Evolutionary conservation across 2,329 filamentous ascomycete genomes (phyloP).

Genomic region (Sphaerulina populicola): DNA sequence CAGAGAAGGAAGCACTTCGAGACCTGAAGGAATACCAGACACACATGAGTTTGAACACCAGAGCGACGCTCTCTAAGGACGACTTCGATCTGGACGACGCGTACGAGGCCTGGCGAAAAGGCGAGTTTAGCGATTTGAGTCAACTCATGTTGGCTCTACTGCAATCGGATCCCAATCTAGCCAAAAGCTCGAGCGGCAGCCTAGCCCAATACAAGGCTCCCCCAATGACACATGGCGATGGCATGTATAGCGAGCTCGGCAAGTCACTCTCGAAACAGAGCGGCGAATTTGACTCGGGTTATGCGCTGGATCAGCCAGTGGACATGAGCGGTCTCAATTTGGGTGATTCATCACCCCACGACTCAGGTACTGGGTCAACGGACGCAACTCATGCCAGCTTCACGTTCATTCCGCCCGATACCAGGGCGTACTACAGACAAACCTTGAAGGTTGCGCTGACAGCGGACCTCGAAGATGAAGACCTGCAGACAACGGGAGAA

Average conservation of each 20-base stretch:
- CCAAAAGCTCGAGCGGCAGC: constrained; percentile 56
- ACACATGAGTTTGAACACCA: constrained; percentile 70
- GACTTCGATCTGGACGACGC: constrained; percentile 88
- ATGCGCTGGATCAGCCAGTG: constrained; percentile 58
- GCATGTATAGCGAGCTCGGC: constrained; percentile 38
- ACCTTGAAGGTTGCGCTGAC: constrained; percentile 68
- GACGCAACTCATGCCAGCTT: constrained; percentile 46
- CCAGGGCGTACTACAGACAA: constrained; percentile 72
- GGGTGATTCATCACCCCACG: constrained; percentile 39
- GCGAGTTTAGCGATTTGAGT: constrained; percentile 77
- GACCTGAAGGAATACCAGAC: constrained; percentile 93
- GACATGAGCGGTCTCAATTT: constrained; percentile 60
- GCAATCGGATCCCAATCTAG: constrained; percentile 73
- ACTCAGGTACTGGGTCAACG: constrained; percentile 28
- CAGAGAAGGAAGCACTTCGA: constrained; percentile 77
- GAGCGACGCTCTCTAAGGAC: constrained; percentile 65
- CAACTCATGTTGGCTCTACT: constrained; percentile 91
- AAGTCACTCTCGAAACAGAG: constrained; percentile 41
- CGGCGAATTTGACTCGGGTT: constrained; percentile 38
- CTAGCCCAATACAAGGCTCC: constrained; percentile 24
- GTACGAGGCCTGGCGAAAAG: constrained; percentile 83
- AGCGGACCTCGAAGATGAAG: constrained; percentile 51
- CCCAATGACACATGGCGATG: constrained; percentile 19
- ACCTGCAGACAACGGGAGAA: constrained; percentile 44
- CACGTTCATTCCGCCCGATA: constrained; percentile 80